Evolutionary conservation across 345 rosid species (phyloP).

Genomic region (Citrus sp.): DNA sequence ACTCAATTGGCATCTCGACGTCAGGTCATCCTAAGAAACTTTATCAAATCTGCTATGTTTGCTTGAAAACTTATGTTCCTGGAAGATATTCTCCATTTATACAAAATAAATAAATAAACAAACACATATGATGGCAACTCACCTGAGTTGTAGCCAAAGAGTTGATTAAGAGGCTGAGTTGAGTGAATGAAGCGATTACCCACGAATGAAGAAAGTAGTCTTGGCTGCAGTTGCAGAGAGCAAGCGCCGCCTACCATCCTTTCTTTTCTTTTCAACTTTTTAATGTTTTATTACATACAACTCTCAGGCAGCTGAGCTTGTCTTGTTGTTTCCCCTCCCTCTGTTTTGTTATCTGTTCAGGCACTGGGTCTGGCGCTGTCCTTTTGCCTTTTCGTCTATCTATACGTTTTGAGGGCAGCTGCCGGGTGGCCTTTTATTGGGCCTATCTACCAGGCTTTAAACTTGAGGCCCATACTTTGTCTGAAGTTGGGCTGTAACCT

Average conservation of each 20-base stretch:
- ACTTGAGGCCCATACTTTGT: neutral
- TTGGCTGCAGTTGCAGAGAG: constrained; percentile 61
- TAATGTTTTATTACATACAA: neutral
- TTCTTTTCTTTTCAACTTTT: neutral
- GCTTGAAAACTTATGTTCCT: neutral
- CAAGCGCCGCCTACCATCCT: constrained; percentile 58
- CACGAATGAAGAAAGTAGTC: constrained; percentile 54
- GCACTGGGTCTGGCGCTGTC: no score
- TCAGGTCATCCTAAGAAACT: no score
- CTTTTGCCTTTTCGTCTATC: no score
- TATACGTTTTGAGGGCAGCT: neutral
- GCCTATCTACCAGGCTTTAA: no score
- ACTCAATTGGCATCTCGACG: no score
- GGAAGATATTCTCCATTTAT: neutral
- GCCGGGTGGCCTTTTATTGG: neutral
- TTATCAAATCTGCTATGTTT: neutral
- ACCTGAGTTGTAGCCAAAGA: constrained; percentile 55
- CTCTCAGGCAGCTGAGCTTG: neutral
- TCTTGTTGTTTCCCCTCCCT: neutral
- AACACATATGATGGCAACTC: neutral
- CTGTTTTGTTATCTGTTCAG: constrained; percentile 17
- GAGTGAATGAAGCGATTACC: constrained; percentile 47
- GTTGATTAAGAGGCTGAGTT: constrained; percentile 43
- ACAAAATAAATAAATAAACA: neutral
- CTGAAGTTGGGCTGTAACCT: neutral